Evolutionary conservation across 1,139 yeast genomes (phyloP).

Genomic region (Pichia sp.): DNA sequence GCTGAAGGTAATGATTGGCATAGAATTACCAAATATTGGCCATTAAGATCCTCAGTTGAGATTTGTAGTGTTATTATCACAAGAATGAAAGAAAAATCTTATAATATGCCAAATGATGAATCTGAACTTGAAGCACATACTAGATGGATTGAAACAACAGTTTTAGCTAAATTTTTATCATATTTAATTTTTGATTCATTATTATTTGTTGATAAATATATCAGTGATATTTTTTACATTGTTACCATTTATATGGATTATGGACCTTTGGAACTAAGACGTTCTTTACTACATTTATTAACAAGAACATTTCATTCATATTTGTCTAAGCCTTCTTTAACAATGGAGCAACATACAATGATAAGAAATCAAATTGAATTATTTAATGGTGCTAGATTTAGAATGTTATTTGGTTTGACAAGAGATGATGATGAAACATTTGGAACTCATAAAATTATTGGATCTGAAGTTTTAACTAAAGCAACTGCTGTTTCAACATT

Average conservation of each 20-base stretch:
- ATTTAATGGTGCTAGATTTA: conserved; percentile 67
- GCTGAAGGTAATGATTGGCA: conserved; percentile 69
- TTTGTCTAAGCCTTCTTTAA: conserved; percentile 50
- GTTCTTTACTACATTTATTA: conserved; percentile 57
- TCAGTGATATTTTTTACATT: conserved; percentile 69
- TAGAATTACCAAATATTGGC: conserved; percentile 53
- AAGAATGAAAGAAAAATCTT: conserved; percentile 27
- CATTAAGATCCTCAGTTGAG: conserved; percentile 63
- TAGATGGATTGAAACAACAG: conserved; percentile 66
- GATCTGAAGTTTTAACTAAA: conserved; percentile 35
- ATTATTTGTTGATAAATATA: conserved; percentile 55
- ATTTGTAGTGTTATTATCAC: conserved; percentile 62
- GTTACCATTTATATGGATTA: conserved; percentile 69
- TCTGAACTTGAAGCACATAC: conserved; percentile 36
- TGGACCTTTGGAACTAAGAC: conserved; percentile 64
- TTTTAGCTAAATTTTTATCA: conserved; percentile 60
- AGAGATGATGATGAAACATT: conserved; percentile 41
- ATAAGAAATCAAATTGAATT: conserved; percentile 51
- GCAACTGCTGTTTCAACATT: conserved; percentile 56
- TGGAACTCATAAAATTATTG: conserved; percentile 11
- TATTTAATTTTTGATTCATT: conserved; percentile 70
- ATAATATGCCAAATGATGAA: conserved; percentile 19
- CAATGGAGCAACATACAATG: conserved; percentile 37
- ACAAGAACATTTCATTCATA: conserved; percentile 71
- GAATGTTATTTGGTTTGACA: conserved; percentile 72